Conservation (phyloP, 2,329 filamentous ascomycete species). For the Penicillium sp. region DNA sequence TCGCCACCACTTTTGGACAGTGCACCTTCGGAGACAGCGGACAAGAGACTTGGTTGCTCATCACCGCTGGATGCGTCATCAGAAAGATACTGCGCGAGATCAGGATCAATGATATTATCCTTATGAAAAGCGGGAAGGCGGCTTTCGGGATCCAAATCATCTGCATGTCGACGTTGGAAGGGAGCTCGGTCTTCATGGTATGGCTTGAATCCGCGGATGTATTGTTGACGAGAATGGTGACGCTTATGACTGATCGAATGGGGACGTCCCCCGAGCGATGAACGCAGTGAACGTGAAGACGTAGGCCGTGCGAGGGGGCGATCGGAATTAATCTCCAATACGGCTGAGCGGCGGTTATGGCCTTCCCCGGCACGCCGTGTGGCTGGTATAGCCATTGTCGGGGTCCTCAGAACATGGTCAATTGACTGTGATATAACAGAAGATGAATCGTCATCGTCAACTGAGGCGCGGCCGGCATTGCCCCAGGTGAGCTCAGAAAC, state of each 20-base stretch:
- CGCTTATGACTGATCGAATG: constrained; percentile 81
- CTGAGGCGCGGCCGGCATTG: constrained; percentile 45
- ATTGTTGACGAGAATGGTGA: constrained; percentile 84
- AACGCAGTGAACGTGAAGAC: constrained; percentile 86
- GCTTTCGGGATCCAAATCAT: constrained; percentile 66
- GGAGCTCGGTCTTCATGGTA: constrained; percentile 79
- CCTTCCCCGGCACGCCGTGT: constrained; percentile 70
- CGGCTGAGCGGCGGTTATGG: constrained; percentile 78
- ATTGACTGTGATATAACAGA: constrained; percentile 50
- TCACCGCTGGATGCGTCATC: constrained; percentile 91
- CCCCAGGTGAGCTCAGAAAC: constrained; percentile 60
- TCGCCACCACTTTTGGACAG: constrained; percentile 67
- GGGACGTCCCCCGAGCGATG: constrained; percentile 67
- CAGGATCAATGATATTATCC: constrained; percentile 97
- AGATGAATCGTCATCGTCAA: constrained; percentile 49
- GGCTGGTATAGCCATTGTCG: constrained; percentile 67
- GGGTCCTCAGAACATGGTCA: constrained; percentile 52
- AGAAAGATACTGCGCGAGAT: constrained; percentile 92
- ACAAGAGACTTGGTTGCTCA: constrained; percentile 84
- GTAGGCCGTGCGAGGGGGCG: constrained; percentile 81
- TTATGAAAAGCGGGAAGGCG: constrained; percentile 91
- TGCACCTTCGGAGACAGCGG: constrained; percentile 67
- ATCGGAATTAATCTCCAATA: constrained; percentile 86
- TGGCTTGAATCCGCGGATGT: constrained; percentile 73
- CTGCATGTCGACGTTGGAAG: constrained; percentile 73